These are phyloP conservation scores for Pythium sp. DNA, from an alignment of 352 stramenopile species.

Conservation along the genomic window DNA sequence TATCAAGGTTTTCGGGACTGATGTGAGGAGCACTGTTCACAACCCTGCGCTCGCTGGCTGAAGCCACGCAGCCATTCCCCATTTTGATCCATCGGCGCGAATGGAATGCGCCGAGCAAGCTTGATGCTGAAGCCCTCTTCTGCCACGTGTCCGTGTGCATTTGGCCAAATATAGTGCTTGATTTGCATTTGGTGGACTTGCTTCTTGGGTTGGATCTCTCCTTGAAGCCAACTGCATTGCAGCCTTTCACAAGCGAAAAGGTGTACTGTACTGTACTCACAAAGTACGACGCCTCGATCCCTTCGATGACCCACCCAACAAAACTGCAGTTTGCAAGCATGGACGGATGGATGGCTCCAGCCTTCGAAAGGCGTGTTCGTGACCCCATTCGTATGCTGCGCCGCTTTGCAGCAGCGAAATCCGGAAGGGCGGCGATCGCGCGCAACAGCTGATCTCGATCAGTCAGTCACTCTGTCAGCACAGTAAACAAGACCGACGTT, in stretches of 20 bases:
- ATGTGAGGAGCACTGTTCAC: background rate
- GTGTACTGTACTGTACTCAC: background rate
- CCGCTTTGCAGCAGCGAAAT: background rate
- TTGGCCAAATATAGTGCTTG: too few species aligned
- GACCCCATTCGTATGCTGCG: background rate
- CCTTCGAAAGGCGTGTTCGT: background rate
- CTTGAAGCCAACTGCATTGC: too few species aligned
- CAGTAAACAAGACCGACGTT: background rate
- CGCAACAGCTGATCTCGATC: background rate
- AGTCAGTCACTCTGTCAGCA: background rate
- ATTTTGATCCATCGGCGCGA: constrained; percentile 1
- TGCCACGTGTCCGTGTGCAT: background rate
- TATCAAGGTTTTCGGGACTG: background rate
- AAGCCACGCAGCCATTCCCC: background rate
- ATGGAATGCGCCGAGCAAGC: background rate
- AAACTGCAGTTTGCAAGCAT: background rate
- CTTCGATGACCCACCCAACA: background rate
- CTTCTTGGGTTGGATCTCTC: too few species aligned
- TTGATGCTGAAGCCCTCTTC: background rate
- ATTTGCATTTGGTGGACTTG: too few species aligned
- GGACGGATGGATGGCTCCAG: background rate
- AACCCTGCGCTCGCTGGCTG: background rate
- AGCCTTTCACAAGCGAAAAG: too few species aligned
- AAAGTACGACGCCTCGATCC: background rate
- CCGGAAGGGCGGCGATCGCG: background rate